Evolutionary conservation across 352 stramenopile species (phyloP).

Genomic region (Phytophthora sansomeana): DNA sequence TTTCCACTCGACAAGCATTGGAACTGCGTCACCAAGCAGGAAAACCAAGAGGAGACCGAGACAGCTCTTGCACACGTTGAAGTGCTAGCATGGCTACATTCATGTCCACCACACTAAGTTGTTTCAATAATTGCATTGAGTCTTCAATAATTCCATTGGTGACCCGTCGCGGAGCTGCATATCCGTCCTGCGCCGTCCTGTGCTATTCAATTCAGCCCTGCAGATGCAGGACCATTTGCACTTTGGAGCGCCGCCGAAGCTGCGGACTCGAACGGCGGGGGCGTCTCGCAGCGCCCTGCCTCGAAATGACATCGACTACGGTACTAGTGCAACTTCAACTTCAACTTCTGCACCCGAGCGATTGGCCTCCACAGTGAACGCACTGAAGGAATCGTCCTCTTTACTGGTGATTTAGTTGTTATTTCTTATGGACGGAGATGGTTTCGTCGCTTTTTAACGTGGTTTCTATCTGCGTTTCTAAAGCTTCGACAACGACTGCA

Average conservation of each 20-base stretch:
- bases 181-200: background rate
- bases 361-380: slow-evolving; percentile 27
- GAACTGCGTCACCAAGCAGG: background rate
- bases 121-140: slow-evolving; percentile 9
- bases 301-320: slow-evolving; percentile 3
- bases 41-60: background rate
- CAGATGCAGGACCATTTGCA: slow-evolving; percentile 54
- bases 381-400: slow-evolving; percentile 13
- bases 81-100: slow-evolving; percentile 21
- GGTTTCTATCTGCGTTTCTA: slow-evolving; percentile 3
- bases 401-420: slow-evolving; percentile 1
- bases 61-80: slow-evolving; percentile 31
- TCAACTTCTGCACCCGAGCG: slow-evolving; percentile 21
- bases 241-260: slow-evolving; percentile 58
- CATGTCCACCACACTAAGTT: background rate
- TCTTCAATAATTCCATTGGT: background rate
- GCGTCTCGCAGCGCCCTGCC: slow-evolving; percentile 26
- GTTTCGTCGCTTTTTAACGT: background rate
- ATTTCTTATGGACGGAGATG: background rate
- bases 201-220: too few species aligned
- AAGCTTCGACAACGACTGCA: slow-evolving; percentile 63
- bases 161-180: slow-evolving; percentile 16
- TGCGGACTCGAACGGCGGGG: slow-evolving; percentile 59
- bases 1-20: background rate
- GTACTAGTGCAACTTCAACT: slow-evolving; percentile 18